A percentile compares a stretch with the other conserved stretches of the same genome.
Evolutionary conservation across 176 grass and related monocot species (phyloP).

Genomic region (Elaeis guineensis): DNA sequence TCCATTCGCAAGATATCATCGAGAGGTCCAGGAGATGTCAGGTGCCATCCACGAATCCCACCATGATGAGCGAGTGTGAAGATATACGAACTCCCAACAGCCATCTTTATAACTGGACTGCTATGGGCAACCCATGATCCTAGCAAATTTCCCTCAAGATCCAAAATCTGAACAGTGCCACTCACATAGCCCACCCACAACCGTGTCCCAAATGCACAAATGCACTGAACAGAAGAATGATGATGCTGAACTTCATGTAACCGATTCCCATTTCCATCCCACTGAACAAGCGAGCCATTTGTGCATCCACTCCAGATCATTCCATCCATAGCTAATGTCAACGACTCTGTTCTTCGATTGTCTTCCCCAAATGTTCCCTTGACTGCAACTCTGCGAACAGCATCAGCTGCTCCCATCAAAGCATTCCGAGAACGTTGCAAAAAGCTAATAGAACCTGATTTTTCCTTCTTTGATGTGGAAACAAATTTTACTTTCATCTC

Average conservation of each 20-base stretch:
- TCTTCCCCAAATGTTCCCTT: slow-evolving; percentile 89
- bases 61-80: slow-evolving; percentile 85
- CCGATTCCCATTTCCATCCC: slow-evolving; percentile 70
- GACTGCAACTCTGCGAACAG: slow-evolving; percentile 66
- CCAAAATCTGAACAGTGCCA: slow-evolving; percentile 66
- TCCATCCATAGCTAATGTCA: slow-evolving; percentile 62
- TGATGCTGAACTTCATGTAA: slow-evolving; percentile 77
- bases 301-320: slow-evolving; percentile 89
- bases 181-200: slow-evolving; percentile 94
- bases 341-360: slow-evolving; percentile 66
- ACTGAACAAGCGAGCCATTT: slow-evolving; percentile 73
- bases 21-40: slow-evolving; percentile 83
- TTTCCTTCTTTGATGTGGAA: slow-evolving; percentile 71
- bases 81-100: slow-evolving; percentile 59
- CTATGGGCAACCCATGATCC: slow-evolving; percentile 83
- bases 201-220: slow-evolving; percentile 72
- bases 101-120: slow-evolving; percentile 81
- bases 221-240: slow-evolving; percentile 73
- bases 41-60: slow-evolving; percentile 79
- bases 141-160: slow-evolving; percentile 68
- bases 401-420: slow-evolving; percentile 84
- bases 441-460: slow-evolving; percentile 76
- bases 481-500: slow-evolving; percentile 67
- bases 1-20: slow-evolving; percentile 73
- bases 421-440: slow-evolving; percentile 92